Evolutionary conservation across 108 stramenopile genomes (phyloP).

Genomic region (Nannochloropsis salina): DNA sequence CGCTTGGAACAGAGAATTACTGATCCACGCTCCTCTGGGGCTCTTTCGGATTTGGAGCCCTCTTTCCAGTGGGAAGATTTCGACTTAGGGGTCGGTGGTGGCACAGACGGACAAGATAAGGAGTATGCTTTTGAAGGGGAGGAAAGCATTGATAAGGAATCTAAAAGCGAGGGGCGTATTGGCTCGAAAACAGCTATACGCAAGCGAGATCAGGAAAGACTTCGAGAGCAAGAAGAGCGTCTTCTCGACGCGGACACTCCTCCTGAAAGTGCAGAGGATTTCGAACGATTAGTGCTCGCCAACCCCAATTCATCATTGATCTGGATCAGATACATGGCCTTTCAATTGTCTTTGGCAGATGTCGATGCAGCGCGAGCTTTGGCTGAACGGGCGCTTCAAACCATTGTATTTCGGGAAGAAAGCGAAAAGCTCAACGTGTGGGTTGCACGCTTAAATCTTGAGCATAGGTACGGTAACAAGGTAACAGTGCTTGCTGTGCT

Average conservation of each 20-base stretch:
- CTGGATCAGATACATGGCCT: conserved; percentile 97
- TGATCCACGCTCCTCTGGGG: too few species aligned
- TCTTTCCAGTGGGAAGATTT: neutral
- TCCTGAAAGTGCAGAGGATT: conserved; percentile 84
- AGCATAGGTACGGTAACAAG: conserved; percentile 76
- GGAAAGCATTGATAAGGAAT: conserved; percentile 19
- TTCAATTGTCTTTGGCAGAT: conserved; percentile 81
- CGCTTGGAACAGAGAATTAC: too few species aligned
- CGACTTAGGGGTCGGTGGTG: neutral
- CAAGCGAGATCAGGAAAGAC: conserved; percentile 24
- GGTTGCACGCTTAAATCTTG: conserved; percentile 84
- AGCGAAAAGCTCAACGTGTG: conserved; percentile 83
- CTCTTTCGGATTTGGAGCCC: neutral
- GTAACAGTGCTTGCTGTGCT: conserved; percentile 64
- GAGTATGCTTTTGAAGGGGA: conserved; percentile 25
- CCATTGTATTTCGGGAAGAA: conserved; percentile 82
- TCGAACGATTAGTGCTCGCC: conserved; percentile 82
- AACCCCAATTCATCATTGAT: conserved; percentile 76
- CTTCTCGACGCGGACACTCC: conserved; percentile 77
- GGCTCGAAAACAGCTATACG: conserved; percentile 27
- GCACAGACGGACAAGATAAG: neutral
- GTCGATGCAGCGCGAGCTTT: conserved; percentile 78
- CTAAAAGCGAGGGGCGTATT: neutral
- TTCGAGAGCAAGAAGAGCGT: conserved; percentile 57
- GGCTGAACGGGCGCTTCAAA: conserved; percentile 74